Conservation (phyloP, 805 yeast species). For the Osmozyma mogii region DNA sequence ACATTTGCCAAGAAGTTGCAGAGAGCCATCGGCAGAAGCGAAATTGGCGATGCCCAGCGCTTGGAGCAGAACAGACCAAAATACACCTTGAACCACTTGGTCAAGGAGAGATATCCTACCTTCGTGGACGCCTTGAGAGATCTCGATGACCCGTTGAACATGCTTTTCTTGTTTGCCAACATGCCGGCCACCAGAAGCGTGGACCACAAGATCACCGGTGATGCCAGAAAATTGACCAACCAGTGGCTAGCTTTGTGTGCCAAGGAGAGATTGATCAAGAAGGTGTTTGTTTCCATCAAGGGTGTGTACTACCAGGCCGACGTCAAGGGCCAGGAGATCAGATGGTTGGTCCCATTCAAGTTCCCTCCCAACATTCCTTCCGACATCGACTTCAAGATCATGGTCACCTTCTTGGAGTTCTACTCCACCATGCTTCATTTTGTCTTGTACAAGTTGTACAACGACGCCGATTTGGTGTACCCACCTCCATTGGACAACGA, state of each 20-base stretch:
- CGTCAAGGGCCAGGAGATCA: conserved; percentile 83
- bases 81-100: conserved; percentile 81
- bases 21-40: conserved; percentile 87
- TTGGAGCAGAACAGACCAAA: conserved; percentile 75
- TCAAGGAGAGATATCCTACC: conserved; percentile 93
- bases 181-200: conserved; percentile 91
- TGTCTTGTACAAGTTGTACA: conserved; percentile 75
- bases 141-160: conserved; percentile 89
- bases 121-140: conserved; percentile 89
- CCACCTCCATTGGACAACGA: conserved; percentile 78
- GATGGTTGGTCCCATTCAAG: conserved; percentile 96
- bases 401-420: conserved; percentile 94
- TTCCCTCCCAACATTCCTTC: conserved; percentile 93
- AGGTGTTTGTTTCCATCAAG: conserved; percentile 92
- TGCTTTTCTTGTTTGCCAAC: conserved; percentile 88
- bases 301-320: conserved; percentile 94
- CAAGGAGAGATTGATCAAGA: conserved; percentile 69
- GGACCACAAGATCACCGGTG: conserved; percentile 71
- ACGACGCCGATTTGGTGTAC: conserved; percentile 77
- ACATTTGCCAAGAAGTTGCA: conserved; percentile 87
- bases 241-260: conserved; percentile 96
- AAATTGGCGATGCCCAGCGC: conserved; percentile 78
- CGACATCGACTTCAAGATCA: conserved; percentile 92
- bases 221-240: conserved; percentile 79
- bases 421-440: conserved; percentile 89